phyloP scores from a whole-genome alignment of 768 basidiomycete genomes.

The Serendipita sp. region DNA sequence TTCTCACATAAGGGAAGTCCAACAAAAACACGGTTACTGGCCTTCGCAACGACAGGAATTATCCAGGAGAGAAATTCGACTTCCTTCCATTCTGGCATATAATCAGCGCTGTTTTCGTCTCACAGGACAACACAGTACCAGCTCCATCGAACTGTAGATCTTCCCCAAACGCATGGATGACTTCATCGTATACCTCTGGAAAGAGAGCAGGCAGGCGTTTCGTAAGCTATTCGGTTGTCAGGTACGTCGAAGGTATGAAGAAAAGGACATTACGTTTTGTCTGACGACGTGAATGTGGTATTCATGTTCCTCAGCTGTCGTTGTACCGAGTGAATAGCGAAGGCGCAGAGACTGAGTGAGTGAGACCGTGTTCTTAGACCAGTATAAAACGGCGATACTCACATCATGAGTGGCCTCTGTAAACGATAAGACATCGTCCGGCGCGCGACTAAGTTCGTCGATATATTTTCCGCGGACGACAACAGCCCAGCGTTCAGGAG shows the following conservation, averaged over 20 bases:
- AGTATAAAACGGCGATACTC: not conserved
- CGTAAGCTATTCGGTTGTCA: not conserved
- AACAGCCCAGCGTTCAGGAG: not conserved
- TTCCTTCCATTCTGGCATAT: conserved; percentile 20
- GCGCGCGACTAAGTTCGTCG: conserved; percentile 15
- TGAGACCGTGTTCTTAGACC: not conserved
- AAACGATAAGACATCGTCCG: conserved; percentile 14
- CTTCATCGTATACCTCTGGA: conserved; percentile 10
- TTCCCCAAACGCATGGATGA: not conserved
- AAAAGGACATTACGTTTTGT: not conserved
- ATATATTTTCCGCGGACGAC: conserved; percentile 5
- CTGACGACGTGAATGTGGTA: not conserved
- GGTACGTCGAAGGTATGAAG: not conserved
- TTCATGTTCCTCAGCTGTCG: not conserved
- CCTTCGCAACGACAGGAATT: conserved; percentile 25
- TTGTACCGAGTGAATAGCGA: not conserved
- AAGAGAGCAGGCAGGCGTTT: not conserved
- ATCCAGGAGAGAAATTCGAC: conserved; percentile 17
- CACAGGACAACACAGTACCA: not conserved
- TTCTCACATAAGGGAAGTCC: conserved; percentile 32
- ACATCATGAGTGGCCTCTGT: not conserved
- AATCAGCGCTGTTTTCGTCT: not conserved
- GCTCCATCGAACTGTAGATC: not conserved
- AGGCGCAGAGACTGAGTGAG: not conserved
- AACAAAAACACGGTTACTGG: conserved; percentile 32